These are phyloP conservation scores for Barnettozyma populi DNA, from an alignment of 805 yeast genomes.

Conservation along the genomic window DNA sequence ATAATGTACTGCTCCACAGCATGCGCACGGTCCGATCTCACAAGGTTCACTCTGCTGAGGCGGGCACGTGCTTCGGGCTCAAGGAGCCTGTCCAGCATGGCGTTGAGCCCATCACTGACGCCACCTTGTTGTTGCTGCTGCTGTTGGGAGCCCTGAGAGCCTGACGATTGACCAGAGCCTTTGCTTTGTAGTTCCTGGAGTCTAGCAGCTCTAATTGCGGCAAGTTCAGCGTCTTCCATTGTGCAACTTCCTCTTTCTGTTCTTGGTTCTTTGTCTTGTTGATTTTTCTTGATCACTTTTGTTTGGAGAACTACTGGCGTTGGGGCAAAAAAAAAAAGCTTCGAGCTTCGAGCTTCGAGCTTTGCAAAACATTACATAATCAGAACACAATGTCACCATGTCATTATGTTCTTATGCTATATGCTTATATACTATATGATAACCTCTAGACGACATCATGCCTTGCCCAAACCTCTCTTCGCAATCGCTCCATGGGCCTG, in stretches of 20 bases:
- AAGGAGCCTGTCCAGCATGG: constrained; percentile 57
- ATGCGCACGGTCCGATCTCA: constrained; percentile 84
- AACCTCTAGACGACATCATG: constrained; percentile 6
- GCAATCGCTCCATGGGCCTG: constrained; percentile 22
- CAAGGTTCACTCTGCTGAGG: constrained; percentile 78
- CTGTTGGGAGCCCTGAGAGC: constrained; percentile 15
- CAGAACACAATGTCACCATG: no score
- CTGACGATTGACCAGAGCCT: constrained; percentile 32
- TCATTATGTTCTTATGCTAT: no score
- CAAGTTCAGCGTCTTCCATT: constrained; percentile 81
- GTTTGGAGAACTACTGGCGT: no score
- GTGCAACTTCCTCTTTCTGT: background rate
- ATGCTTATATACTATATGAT: no score
- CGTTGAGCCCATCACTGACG: constrained; percentile 12
- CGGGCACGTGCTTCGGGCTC: constrained; percentile 86
- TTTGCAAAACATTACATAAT: no score
- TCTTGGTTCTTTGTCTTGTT: background rate
- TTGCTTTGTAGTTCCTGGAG: constrained; percentile 67
- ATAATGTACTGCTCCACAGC: constrained; percentile 80
- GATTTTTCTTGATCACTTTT: no score
- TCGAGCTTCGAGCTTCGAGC: background rate
- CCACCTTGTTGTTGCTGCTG: background rate
- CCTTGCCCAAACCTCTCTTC: constrained; percentile 22
- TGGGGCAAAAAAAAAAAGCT: background rate
- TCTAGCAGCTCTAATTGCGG: constrained; percentile 91